Percentiles rank a stretch among this genome's conserved stretches.
Conservation (phyloP, 306 rosid genomes). For the Luffa aegyptiaca region DNA sequence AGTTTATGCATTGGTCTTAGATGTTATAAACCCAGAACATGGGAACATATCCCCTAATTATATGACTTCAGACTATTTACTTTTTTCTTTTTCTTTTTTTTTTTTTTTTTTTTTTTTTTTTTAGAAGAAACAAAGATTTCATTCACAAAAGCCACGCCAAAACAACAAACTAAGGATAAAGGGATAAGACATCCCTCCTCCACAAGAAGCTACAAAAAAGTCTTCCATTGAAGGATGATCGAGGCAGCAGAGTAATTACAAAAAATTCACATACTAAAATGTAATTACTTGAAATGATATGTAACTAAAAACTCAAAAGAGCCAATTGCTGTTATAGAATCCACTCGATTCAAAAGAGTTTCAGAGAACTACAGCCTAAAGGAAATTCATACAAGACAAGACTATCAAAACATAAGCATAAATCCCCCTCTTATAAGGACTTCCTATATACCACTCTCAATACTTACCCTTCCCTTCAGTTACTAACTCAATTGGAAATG, state of each 20-base stretch:
- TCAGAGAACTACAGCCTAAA: not conserved
- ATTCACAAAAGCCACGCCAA: too few species aligned
- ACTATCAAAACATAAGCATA: too few species aligned
- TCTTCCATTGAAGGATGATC: too few species aligned
- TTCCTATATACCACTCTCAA: too few species aligned
- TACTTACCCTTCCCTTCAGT: not conserved
- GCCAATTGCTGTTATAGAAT: not conserved
- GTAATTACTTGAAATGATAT: not conserved
- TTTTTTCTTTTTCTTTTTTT: too few species aligned
- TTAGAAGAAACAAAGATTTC: too few species aligned
- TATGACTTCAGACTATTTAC: not conserved
- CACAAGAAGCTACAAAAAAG: too few species aligned
- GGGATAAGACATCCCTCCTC: too few species aligned
- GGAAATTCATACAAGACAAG: not conserved
- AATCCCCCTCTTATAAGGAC: too few species aligned
- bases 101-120: too few species aligned
- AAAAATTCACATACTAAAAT: not conserved
- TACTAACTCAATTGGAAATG: not conserved
- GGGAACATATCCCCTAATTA: not conserved
- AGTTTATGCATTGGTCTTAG: not conserved
- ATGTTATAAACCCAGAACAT: not conserved
- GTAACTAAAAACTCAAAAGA: not conserved
- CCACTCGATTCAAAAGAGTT: not conserved
- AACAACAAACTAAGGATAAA: too few species aligned
- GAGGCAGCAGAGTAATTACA: too few species aligned